Base-by-base conservation (phyloP, 768 basidiomycete species). In the Lactarius psammicola region DNA sequence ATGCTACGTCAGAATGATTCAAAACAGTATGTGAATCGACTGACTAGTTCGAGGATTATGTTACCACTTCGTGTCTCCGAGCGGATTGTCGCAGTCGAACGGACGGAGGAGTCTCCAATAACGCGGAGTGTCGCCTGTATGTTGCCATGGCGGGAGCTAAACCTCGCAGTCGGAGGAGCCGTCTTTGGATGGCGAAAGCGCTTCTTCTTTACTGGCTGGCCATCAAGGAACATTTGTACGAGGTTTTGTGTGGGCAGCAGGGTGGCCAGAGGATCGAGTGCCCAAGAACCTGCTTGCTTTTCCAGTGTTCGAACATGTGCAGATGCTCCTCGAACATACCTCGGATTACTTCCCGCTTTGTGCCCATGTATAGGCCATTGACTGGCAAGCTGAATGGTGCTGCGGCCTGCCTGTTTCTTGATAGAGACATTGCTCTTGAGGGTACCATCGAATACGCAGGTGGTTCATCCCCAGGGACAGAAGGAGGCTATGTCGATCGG, bases 31-130 rank as follows among this genome's bases (percentile, higher is more conserved):
- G 33, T 5, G 18, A 10, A 31, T 40, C 20, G 11, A 60, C 69
- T 53, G 33, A 70, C 69, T 15, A 70, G 30, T 15, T 68, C 64
- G 28, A 70, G 18, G 40, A 56, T 18, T 26, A 60, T 60, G 26
- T 51, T 59, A 8, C 67, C 67, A 1, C 26, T 31, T 13, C 68
- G 67, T 46, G 67, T 26, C 34, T 60, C 54, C 20, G 62, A 57
- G n/a, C 18, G 56, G 23, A 70, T 65, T 9, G 60, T 59, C 13
- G 64, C 60, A 49, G 61, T 58, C 6, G 69, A 36, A 34, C 42
- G 69, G n/a, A 20, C 17, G 2, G 46, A 6, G 15, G 67, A 59
- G 36, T 65, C 59, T 11, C 67, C 67, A 15, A 56, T n/a, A 23
- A 70, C 54, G 34, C 57, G 51, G 17, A 70, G 31, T 18, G 33